Base-by-base conservation (phyloP, 805 yeast genomes). In the Yarrowia deformans region DNA sequence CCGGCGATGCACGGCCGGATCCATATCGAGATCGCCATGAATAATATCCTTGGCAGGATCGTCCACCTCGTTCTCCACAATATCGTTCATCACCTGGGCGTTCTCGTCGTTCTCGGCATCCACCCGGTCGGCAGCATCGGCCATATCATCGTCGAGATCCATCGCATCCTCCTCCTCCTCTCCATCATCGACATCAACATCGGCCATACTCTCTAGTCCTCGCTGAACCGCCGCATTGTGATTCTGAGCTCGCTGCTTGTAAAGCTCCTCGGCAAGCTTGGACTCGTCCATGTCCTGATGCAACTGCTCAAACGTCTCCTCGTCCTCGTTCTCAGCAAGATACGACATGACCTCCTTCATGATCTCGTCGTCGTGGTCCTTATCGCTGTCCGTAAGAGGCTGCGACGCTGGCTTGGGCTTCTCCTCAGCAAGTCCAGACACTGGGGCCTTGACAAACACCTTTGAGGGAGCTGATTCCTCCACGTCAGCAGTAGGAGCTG, bases 1-100 rank as follows among this genome's bases (percentile, higher is more conserved):
- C 54, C 84, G 83, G 39, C 79, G 76, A 35, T 87, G 69, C 5
- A 81, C 79, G n/a, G 79, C 79, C 39, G 74, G 76, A 50, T 77
- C 77, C 8, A 72, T 72, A 19, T 73, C 72, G n/a, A 42, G 42
- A 19, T 49, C 39, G 2, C 64, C 69, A 8, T 45, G 54, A 12
- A 43, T 76, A 29, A 72, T 73, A 7, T 54, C 60, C 63, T 78
- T 75, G 1, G 55, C 71, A 7, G 68, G 52, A 16, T 66, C 71
- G 1, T 45, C 61, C 9, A 23, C 72, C 66, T 72, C 74, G 32
- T 72, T 72, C 19, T 70, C 69, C 1, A 74, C 50, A 46, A 74
- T 74, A 32, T 74, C 69, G 39, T 73, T 72, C 34, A 71, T 73
- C 6, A 73, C 73, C 34, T 74, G 49, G 1, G 35, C 37, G 13